Evolutionary conservation across 306 rosid genomes (phyloP).

Genomic region (Canavalia ensiformis): DNA sequence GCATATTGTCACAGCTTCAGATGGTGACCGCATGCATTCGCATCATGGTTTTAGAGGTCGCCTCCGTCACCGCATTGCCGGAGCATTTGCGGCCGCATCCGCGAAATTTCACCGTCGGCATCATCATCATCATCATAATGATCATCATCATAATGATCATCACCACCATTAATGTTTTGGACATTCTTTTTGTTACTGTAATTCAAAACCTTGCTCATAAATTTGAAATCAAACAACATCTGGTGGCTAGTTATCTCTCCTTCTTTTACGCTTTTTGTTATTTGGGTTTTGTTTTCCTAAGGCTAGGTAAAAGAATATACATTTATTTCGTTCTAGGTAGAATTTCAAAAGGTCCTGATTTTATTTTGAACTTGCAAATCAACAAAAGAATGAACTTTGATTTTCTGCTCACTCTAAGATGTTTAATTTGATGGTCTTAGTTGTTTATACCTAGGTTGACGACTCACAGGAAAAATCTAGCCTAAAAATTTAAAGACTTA

Average conservation of each 20-base stretch:
- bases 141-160: background rate
- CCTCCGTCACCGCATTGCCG: background rate
- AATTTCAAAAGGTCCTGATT: constrained; percentile 4
- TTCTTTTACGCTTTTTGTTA: background rate
- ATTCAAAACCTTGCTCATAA: no score
- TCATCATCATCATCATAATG: background rate
- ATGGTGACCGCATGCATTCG: background rate
- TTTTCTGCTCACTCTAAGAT: background rate
- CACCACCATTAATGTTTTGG: background rate
- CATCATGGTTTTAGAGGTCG: background rate
- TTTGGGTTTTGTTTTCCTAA: background rate
- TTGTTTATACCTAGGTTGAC: background rate
- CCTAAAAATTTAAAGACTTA: no score
- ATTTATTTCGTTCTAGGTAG: background rate
- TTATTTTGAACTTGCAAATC: background rate
- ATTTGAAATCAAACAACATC: background rate
- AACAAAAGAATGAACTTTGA: background rate
- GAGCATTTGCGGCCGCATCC: background rate
- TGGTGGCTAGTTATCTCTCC: background rate
- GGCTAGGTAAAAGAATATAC: background rate
- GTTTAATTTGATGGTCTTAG: background rate
- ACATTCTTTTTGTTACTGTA: background rate
- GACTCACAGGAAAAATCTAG: background rate
- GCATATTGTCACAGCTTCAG: constrained; percentile 33
- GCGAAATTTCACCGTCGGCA: background rate